Conservation (phyloP, 2,329 filamentous ascomycete genomes). For the Didymella pomorum region DNA sequence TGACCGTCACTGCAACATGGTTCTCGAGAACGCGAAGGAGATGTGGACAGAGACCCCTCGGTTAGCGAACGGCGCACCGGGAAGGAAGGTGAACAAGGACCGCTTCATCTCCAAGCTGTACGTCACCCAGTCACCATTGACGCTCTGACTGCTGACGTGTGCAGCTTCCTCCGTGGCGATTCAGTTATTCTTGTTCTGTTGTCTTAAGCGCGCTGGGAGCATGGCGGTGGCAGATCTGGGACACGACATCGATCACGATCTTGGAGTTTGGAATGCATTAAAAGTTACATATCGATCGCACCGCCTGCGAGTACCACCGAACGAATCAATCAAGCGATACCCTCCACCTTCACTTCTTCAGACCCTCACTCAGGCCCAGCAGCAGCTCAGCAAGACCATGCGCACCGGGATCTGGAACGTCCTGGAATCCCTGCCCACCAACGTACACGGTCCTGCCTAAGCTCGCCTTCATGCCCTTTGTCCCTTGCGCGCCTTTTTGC, state of each 20-base stretch:
- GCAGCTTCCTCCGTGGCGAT: slow-evolving; percentile 84
- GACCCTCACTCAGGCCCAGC: slow-evolving; percentile 71
- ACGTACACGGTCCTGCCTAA: slow-evolving; percentile 86
- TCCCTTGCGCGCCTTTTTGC: slow-evolving; percentile 77
- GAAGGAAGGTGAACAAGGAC: slow-evolving; percentile 94
- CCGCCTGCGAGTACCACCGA: slow-evolving; percentile 33
- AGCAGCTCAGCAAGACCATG: slow-evolving; percentile 87
- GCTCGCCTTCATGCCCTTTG: slow-evolving; percentile 91
- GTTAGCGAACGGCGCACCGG: slow-evolving; percentile 84
- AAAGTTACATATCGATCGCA: slow-evolving; percentile 46
- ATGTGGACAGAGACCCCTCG: slow-evolving; percentile 98
- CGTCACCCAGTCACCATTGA: slow-evolving; percentile 45
- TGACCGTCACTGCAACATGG: slow-evolving; percentile 99
- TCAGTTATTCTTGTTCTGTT: slow-evolving; percentile 87
- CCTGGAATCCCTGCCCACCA: slow-evolving; percentile 73
- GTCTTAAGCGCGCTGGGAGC: slow-evolving; percentile 61
- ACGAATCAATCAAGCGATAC: slow-evolving; percentile 44
- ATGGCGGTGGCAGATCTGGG: slow-evolving; percentile 22
- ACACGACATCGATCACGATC: slow-evolving; percentile 25
- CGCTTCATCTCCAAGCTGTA: slow-evolving; percentile 98
- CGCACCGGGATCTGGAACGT: slow-evolving; percentile 77
- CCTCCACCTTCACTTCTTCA: slow-evolving; percentile 47
- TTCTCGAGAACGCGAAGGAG: slow-evolving; percentile 95
- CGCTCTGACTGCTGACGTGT: slow-evolving; percentile 23
- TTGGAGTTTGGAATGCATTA: slow-evolving; percentile 42